Conservation (phyloP, 345 rosid species). For the Populus pruinosa region DNA sequence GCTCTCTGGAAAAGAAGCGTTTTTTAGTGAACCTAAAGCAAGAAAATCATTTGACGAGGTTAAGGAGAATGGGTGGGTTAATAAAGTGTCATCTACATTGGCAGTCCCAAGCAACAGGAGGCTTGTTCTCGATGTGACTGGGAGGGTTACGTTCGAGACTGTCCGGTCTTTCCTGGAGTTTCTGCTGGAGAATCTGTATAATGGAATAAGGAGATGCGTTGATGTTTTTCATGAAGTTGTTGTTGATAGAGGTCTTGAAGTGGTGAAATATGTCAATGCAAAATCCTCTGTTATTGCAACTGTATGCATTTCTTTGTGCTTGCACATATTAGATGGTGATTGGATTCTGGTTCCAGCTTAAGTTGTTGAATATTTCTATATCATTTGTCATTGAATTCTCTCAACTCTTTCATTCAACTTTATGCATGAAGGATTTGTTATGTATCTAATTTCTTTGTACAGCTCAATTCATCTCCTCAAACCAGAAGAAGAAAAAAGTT, state of each 20-base stretch:
- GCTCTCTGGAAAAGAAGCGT: conserved; percentile 13
- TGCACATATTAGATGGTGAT: conserved; percentile 58
- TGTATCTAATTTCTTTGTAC: neutral
- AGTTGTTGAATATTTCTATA: neutral
- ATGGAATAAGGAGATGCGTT: conserved; percentile 41
- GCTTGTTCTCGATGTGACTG: conserved; percentile 68
- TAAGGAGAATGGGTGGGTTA: conserved; percentile 40
- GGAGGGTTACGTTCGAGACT: conserved; percentile 61
- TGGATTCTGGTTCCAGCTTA: conserved; percentile 53
- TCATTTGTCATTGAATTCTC: neutral
- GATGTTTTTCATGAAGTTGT: conserved; percentile 37
- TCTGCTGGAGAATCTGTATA: conserved; percentile 43
- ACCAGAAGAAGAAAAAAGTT: neutral
- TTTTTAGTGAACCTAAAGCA: neutral
- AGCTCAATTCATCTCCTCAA: neutral
- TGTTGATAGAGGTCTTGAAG: conserved; percentile 40
- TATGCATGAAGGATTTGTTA: neutral
- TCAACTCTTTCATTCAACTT: neutral
- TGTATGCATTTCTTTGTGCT: conserved; percentile 53
- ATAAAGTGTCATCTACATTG: conserved; percentile 54
- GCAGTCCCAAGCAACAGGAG: conserved; percentile 64
- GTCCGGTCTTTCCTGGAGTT: conserved; percentile 65
- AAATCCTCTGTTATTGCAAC: conserved; percentile 51
- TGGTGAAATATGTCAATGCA: conserved; percentile 43
- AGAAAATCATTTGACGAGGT: conserved; percentile 14